Base-by-base conservation (phyloP, 495 filamentous ascomycete genomes). In the Neurospora tetraspora region DNA sequence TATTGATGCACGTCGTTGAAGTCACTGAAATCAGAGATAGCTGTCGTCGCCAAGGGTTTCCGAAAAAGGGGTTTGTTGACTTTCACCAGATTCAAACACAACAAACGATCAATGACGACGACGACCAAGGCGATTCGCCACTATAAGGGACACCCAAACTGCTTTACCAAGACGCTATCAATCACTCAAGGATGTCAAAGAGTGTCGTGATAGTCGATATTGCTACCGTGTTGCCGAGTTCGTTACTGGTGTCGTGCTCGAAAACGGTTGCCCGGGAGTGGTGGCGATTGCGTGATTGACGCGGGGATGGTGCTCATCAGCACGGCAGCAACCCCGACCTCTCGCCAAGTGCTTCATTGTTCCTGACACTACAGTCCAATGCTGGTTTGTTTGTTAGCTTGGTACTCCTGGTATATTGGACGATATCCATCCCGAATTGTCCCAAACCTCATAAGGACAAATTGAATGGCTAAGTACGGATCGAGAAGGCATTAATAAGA, bases 221-320 rank as follows among this genome's bases (percentile, higher is more conserved):
- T 31, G 5, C 47, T 23, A 16, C 47, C 47, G 23, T 12, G 69
- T 39, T 43, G 12, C 39, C 12, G 39, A 23, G 36, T 69, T 37
- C 10, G 36, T 70, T 16, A 27, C 47, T 59, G 20, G 11, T 65
- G 31, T 16, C 5, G 53, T 18, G 71, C 47, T 61, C 45, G 38
- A 23, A 39, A 27, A 27, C 16, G 23, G n/a, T 40, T 71, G 43
- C 37, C 9, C 37, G 43, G 23, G 71, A 71, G 23, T 59, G 69
- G 70, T 14, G 74, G 34, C 68, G 74, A 77, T 76, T 42, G 75
- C 75, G 77, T 75, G 75, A 77, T 77, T 74, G 68, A 69, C 71
- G 69, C 70, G 71, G 73, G 69, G 65, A 78, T 78, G 75, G 72
- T 73, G 73, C 31, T 71, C 68, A 45, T 43, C 39, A 53, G 23